A percentile compares a stretch with the other conserved stretches of the same genome.
Evolutionary conservation across 805 yeast genomes (phyloP).

Genomic region (Wickerhamomyces alni): DNA sequence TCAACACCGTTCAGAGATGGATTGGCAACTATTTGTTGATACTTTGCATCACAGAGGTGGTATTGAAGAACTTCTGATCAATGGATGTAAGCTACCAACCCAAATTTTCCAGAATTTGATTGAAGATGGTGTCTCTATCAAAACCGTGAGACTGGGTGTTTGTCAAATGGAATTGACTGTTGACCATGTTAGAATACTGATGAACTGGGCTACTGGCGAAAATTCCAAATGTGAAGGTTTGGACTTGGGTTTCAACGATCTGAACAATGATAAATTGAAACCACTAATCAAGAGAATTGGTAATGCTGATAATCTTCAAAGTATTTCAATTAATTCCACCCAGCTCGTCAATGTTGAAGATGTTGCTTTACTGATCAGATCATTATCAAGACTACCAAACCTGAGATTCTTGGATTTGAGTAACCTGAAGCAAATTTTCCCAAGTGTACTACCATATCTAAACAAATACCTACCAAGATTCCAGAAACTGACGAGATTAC

Average conservation of each 20-base stretch:
- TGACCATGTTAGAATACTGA: slow-evolving; percentile 51
- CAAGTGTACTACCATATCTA: slow-evolving; percentile 50
- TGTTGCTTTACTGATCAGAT: slow-evolving; percentile 40
- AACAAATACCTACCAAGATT: slow-evolving; percentile 64
- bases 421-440: slow-evolving; percentile 61
- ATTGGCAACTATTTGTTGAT: slow-evolving; percentile 74
- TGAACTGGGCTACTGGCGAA: slow-evolving; percentile 48
- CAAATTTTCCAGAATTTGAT: slow-evolving; percentile 51
- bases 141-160: slow-evolving; percentile 62
- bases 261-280: slow-evolving; percentile 28
- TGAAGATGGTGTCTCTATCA: slow-evolving; percentile 44
- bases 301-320: slow-evolving; percentile 26
- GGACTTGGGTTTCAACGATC: slow-evolving; percentile 80
- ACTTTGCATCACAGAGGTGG: slow-evolving; percentile 67
- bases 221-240: slow-evolving; percentile 52
- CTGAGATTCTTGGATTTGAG: slow-evolving; percentile 74
- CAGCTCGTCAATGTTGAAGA: slow-evolving; percentile 48
- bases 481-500: slow-evolving; percentile 56
- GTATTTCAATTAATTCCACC: slow-evolving; percentile 63
- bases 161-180: slow-evolving; percentile 65
- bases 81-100: slow-evolving; percentile 67
- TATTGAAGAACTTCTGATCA: slow-evolving; percentile 70
- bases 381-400: slow-evolving; percentile 47
- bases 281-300: slow-evolving; percentile 19
- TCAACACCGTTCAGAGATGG: slow-evolving; percentile 64